phyloP scores from a whole-genome alignment of 176 grass and related monocot species.

The Phoenix dactylifera region DNA sequence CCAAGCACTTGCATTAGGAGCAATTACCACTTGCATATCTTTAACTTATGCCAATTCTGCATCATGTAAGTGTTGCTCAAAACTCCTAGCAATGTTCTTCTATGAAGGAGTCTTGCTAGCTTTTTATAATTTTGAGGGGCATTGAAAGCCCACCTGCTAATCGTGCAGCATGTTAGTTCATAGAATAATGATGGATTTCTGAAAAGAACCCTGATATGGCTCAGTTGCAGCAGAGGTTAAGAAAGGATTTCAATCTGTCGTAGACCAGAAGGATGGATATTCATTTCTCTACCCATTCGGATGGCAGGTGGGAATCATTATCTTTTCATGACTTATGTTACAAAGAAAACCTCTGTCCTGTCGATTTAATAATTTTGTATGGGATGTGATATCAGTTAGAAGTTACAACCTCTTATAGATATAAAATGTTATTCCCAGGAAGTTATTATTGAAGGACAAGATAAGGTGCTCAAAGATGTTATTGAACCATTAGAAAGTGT shows the following conservation, averaged over 20 bases:
- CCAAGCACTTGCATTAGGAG: conserved; percentile 45
- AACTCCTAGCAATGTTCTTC: background rate
- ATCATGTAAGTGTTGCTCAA: conserved; percentile 49
- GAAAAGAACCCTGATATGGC: conserved; percentile 71
- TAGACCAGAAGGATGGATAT: conserved; percentile 58
- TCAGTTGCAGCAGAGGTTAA: conserved; percentile 88
- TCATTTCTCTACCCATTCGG: conserved; percentile 87
- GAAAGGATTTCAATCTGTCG: conserved; percentile 69
- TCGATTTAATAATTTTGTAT: background rate
- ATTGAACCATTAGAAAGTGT: conserved; percentile 89
- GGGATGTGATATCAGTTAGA: background rate
- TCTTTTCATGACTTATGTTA: background rate
- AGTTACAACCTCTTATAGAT: background rate
- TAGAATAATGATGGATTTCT: conserved; percentile 40
- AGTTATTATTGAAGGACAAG: conserved; percentile 77
- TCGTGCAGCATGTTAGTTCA: conserved; percentile 12
- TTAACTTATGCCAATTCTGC: conserved; percentile 30
- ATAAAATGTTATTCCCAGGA: conserved; percentile 33
- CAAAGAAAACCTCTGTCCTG: background rate
- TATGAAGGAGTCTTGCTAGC: background rate
- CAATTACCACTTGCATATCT: conserved; percentile 26
- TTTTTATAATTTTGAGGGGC: background rate
- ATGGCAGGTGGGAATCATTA: conserved; percentile 59
- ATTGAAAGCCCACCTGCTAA: background rate
- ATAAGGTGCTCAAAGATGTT: conserved; percentile 96